Evolutionary conservation across 1,284 basidiomycete species (phyloP).

Genomic region (Cryptococcus jaspeensis): DNA sequence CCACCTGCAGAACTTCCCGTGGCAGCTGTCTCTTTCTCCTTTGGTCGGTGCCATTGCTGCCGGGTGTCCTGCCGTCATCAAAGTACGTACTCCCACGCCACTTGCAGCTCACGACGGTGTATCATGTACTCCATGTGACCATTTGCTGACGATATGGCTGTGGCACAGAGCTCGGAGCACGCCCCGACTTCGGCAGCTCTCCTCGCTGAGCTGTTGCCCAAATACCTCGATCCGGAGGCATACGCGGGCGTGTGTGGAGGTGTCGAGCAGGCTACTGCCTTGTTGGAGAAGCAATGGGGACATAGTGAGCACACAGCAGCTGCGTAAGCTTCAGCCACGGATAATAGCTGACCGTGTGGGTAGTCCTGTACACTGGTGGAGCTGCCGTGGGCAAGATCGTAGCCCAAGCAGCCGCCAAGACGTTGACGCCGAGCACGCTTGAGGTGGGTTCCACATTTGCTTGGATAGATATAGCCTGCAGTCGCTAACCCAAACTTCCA

Average conservation of each 20-base stretch:
- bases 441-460: slow-evolving; percentile 46
- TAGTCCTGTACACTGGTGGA: slow-evolving; percentile 67
- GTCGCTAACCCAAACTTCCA: slow-evolving; percentile 27
- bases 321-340: background rate
- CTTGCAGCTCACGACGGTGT: background rate
- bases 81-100: slow-evolving; percentile 53
- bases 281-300: slow-evolving; percentile 81
- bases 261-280: slow-evolving; percentile 69
- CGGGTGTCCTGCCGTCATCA: slow-evolving; percentile 70
- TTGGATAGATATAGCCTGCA: background rate
- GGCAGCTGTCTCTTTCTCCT: slow-evolving; percentile 57
- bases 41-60: slow-evolving; percentile 76
- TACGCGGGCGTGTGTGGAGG: slow-evolving; percentile 74
- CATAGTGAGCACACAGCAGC: slow-evolving; percentile 64
- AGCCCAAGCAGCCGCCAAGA: slow-evolving; percentile 77
- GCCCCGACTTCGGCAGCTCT: slow-evolving; percentile 65
- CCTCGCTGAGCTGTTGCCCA: slow-evolving; percentile 69
- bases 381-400: slow-evolving; percentile 74
- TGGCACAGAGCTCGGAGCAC: slow-evolving; percentile 66
- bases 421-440: slow-evolving; percentile 76
- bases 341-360: slow-evolving; percentile 44
- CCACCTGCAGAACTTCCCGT: slow-evolving; percentile 57
- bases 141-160: background rate
- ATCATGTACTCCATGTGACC: no score
- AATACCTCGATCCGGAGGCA: slow-evolving; percentile 75